These are phyloP conservation scores for Grigorovia transvaalensis DNA, from an alignment of 805 yeast genomes.

Conservation along the genomic window DNA sequence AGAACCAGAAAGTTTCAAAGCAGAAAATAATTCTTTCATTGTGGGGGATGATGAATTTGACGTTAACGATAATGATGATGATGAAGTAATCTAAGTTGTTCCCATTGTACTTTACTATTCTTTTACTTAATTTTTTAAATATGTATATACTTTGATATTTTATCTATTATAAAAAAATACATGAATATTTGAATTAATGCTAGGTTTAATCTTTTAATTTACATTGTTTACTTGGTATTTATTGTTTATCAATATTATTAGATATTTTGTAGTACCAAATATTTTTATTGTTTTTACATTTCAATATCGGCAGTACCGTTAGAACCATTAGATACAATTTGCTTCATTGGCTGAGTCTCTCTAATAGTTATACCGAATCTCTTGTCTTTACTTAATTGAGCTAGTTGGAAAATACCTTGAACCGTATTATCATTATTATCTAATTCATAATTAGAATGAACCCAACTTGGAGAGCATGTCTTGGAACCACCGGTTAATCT, in stretches of 20 bases:
- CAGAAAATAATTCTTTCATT: slow-evolving; percentile 34
- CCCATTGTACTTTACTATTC: neutral
- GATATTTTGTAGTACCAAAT: neutral
- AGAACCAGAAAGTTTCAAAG: slow-evolving; percentile 74
- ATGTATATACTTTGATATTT: neutral
- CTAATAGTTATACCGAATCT: slow-evolving; percentile 59
- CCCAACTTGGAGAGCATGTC: slow-evolving; percentile 72
- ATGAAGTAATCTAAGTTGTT: slow-evolving; percentile 1
- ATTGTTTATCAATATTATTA: neutral
- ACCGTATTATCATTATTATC: slow-evolving; percentile 34
- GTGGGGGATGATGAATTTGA: slow-evolving; percentile 30
- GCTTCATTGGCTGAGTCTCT: slow-evolving; percentile 50
- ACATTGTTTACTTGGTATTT: neutral
- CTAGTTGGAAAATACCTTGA: slow-evolving; percentile 43
- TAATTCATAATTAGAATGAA: slow-evolving; percentile 67
- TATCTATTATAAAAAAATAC: neutral
- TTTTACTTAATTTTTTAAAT: neutral
- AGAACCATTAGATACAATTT: slow-evolving; percentile 3
- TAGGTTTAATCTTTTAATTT: too few species aligned
- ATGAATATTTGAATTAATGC: neutral
- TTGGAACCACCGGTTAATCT: slow-evolving; percentile 74
- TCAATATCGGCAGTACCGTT: slow-evolving; percentile 10
- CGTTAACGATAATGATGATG: slow-evolving; percentile 7
- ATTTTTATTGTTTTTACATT: slow-evolving; percentile 3
- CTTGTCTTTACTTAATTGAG: slow-evolving; percentile 51